A percentile compares a stretch with the other conserved stretches of the same genome.
Conservation (phyloP, 305 asterid species). For the Rubia occidens region DNA sequence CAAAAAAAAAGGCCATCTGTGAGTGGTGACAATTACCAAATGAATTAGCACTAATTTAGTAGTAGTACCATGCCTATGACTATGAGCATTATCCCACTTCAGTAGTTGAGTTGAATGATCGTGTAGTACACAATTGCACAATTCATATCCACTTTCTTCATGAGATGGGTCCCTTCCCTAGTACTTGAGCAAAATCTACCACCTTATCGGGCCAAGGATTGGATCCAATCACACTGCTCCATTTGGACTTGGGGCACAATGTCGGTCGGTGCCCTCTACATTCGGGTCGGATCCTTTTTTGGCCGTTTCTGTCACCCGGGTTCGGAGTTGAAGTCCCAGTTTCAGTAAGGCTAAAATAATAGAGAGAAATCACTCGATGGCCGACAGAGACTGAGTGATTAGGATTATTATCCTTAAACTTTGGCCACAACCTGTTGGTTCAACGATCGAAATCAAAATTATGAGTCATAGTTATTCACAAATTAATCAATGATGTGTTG, state of each 20-base stretch:
- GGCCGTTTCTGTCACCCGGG: not conserved
- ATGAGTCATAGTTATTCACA: not conserved
- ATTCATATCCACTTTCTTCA: not conserved
- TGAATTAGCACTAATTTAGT: not conserved
- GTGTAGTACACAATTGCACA: not conserved
- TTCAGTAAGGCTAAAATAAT: not conserved
- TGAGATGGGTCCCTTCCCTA: constrained; percentile 3
- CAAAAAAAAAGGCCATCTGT: not conserved
- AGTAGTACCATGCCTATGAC: not conserved
- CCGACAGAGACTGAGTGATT: not conserved
- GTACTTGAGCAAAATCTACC: not conserved
- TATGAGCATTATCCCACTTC: not conserved
- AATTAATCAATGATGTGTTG: not conserved
- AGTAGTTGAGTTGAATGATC: constrained; percentile 2
- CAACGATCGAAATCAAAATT: constrained; percentile 4
- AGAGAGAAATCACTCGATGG: no score
- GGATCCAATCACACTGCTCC: not conserved
- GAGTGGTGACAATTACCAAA: no score
- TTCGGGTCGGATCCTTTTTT: not conserved
- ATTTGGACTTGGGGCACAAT: not conserved
- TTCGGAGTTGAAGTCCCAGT: not conserved
- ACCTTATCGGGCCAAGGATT: not conserved
- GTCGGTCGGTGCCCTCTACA: not conserved
- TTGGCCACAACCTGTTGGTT: not conserved
- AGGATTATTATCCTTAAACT: not conserved